These are phyloP conservation scores for Ilyonectria destructans DNA, from an alignment of 2,329 filamentous ascomycete species.

Conservation along the genomic window DNA sequence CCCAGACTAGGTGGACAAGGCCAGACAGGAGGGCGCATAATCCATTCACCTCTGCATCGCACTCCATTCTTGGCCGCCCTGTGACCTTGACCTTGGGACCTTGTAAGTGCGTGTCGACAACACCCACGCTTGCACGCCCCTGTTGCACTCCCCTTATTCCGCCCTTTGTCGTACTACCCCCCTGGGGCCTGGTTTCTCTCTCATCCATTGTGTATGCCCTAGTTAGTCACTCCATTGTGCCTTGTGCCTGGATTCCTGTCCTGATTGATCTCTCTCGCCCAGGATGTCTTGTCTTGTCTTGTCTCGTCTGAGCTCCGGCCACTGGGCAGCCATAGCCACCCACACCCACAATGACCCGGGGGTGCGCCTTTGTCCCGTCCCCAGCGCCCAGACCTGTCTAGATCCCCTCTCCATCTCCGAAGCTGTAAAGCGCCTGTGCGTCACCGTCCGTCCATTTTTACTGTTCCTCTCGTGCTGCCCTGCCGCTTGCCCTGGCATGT, in stretches of 20 bases:
- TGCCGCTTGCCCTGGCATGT: background rate
- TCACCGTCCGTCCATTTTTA: background rate
- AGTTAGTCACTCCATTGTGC: background rate
- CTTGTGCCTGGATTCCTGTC: background rate
- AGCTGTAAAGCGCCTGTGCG: background rate
- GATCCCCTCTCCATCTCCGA: background rate
- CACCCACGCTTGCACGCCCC: background rate
- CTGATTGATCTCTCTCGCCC: background rate
- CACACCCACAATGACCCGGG: background rate
- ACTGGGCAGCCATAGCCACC: conserved; percentile 3
- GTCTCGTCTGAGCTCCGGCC: background rate
- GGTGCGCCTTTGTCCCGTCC: background rate
- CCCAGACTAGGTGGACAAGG: background rate
- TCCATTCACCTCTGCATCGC: background rate
- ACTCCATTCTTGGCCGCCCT: background rate
- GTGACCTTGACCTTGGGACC: background rate
- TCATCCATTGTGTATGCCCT: background rate
- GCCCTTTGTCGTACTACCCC: background rate
- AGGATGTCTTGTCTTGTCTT: conserved; percentile 4
- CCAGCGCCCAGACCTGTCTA: background rate
- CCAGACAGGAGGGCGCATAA: conserved; percentile 22
- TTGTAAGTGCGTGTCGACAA: conserved; percentile 7
- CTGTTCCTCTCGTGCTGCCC: background rate
- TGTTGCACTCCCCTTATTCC: background rate
- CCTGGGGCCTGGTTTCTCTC: background rate